Evolutionary conservation across 768 basidiomycete species (phyloP).

Genomic region (Phanerodontia chrysosporium): DNA sequence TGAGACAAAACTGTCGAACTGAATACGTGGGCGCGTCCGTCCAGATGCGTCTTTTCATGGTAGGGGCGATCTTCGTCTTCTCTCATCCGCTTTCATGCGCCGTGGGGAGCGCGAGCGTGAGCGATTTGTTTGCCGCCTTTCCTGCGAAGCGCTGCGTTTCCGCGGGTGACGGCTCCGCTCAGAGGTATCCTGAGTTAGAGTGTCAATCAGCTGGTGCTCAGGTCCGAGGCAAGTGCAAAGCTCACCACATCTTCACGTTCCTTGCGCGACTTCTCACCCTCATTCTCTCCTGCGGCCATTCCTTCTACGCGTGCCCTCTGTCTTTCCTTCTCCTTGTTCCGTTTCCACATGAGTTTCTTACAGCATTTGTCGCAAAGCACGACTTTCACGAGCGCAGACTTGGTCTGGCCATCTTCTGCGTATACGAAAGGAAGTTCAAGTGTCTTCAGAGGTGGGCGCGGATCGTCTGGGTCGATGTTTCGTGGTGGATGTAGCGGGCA

Average conservation of each 20-base stretch:
- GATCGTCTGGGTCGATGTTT: slow-evolving; percentile 16
- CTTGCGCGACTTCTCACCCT: no score
- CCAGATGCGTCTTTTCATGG: no score
- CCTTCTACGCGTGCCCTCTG: not conserved
- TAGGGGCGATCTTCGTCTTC: not conserved
- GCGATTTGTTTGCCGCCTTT: not conserved
- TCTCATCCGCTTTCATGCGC: not conserved
- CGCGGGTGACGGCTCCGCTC: not conserved
- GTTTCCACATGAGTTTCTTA: slow-evolving; percentile 85
- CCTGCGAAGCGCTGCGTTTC: not conserved
- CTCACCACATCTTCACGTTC: not conserved
- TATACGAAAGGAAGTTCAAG: slow-evolving; percentile 91
- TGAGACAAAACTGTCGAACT: no score
- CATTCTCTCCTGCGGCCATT: not conserved
- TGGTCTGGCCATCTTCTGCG: slow-evolving; percentile 68
- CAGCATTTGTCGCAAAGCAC: slow-evolving; percentile 78
- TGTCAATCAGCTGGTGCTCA: not conserved
- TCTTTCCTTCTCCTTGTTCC: slow-evolving; percentile 45
- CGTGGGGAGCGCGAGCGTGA: not conserved
- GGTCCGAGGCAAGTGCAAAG: not conserved
- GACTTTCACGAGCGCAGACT: slow-evolving; percentile 86
- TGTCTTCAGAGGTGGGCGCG: slow-evolving; percentile 47
- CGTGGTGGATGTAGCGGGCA: slow-evolving; percentile 54
- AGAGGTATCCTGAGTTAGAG: not conserved
- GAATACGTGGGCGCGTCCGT: no score